These are phyloP conservation scores for Cutaneotrichosporon cyanovorans DNA, from an alignment of 1,284 basidiomycete species.

Conservation along the genomic window DNA sequence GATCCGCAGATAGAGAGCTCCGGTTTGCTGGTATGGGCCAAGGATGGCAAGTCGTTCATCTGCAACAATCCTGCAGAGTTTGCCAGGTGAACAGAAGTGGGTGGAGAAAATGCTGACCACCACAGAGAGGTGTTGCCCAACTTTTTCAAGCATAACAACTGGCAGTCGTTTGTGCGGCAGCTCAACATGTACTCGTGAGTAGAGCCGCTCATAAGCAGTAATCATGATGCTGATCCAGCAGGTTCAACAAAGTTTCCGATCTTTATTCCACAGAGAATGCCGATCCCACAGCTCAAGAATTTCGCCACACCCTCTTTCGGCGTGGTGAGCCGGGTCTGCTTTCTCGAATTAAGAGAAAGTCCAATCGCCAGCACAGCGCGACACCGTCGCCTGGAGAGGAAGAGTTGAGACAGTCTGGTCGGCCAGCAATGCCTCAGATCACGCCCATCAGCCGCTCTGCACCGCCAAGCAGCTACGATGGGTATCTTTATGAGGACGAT, in stretches of 20 bases:
- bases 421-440: too few species aligned
- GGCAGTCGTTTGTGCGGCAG: slow-evolving; percentile 48
- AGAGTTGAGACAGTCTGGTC: background rate
- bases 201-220: background rate
- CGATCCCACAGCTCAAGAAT: slow-evolving; percentile 47
- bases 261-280: slow-evolving; percentile 35
- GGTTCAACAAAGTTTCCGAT: slow-evolving; percentile 46
- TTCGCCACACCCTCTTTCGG: slow-evolving; percentile 45
- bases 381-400: slow-evolving; percentile 33
- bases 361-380: slow-evolving; percentile 20
- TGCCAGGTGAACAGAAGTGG: slow-evolving; percentile 31
- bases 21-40: slow-evolving; percentile 43
- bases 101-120: slow-evolving; percentile 1
- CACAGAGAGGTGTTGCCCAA: slow-evolving; percentile 42
- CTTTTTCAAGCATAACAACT: slow-evolving; percentile 49
- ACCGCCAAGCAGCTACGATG: too few species aligned
- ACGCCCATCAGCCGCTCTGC: too few species aligned
- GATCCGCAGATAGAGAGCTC: slow-evolving; percentile 39
- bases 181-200: slow-evolving; percentile 48
- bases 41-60: slow-evolving; percentile 44
- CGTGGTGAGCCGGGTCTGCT: slow-evolving; percentile 44
- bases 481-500: too few species aligned
- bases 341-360: slow-evolving; percentile 43
- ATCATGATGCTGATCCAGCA: slow-evolving; percentile 8
- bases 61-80: slow-evolving; percentile 47